Percentiles rank a stretch among this genome's conserved stretches.
Conservation (phyloP, 208 protist genomes). For the Herpetomonas muscarum region DNA sequence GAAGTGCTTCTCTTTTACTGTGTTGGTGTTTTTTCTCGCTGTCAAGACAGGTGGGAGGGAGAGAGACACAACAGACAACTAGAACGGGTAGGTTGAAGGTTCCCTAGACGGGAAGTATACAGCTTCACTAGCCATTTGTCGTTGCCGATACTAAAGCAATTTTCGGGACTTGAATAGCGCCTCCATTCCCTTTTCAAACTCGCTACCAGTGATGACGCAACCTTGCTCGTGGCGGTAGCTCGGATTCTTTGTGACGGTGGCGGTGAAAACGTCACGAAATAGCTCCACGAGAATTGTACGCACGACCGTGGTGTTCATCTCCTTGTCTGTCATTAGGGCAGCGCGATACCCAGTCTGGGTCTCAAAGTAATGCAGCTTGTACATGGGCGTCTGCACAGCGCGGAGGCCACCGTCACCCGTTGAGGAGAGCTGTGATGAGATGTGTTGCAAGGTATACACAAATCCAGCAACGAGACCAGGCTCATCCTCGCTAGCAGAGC, state of each 20-base stretch:
- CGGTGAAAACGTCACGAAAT: slow-evolving; percentile 57
- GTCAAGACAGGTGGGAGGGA: too few species aligned
- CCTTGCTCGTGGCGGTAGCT: slow-evolving; percentile 68
- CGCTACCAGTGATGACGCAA: slow-evolving; percentile 36
- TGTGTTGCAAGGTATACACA: slow-evolving; percentile 85
- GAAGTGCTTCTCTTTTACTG: slow-evolving; percentile 1
- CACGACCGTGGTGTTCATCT: slow-evolving; percentile 38
- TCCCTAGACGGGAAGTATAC: too few species aligned
- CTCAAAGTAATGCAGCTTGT: slow-evolving; percentile 86
- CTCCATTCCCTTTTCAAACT: slow-evolving; percentile 69
- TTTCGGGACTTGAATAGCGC: slow-evolving; percentile 42
- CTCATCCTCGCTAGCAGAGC: slow-evolving; percentile 69
- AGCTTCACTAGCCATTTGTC: too few species aligned
- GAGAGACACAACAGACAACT: too few species aligned
- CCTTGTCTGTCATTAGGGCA: slow-evolving; percentile 68
- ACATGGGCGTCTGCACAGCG: slow-evolving; percentile 74
- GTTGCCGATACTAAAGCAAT: slow-evolving; percentile 30
- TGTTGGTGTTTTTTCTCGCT: slow-evolving; percentile 1
- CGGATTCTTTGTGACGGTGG: slow-evolving; percentile 56
- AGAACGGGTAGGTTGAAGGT: too few species aligned
- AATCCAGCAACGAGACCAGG: slow-evolving; percentile 80
- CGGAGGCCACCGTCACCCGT: slow-evolving; percentile 43
- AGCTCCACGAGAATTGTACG: slow-evolving; percentile 50
- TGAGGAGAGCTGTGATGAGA: slow-evolving; percentile 75
- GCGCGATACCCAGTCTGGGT: slow-evolving; percentile 85